Conservation (phyloP, 2,329 filamentous ascomycete genomes). For the Pleurostoma richardsiae region DNA sequence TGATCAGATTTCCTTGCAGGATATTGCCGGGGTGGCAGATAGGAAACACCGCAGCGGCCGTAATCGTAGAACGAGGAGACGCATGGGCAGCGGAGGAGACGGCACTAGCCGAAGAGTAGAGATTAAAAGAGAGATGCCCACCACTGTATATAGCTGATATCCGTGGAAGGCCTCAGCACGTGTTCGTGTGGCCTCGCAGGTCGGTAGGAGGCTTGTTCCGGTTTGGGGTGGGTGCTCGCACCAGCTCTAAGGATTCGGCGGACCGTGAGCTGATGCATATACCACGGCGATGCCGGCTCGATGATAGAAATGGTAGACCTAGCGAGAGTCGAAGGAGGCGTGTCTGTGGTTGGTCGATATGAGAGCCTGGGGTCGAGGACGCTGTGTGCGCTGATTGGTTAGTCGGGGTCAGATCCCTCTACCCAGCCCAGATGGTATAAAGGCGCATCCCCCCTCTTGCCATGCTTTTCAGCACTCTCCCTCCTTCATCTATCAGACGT, state of each 20-base stretch:
- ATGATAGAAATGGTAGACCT: neutral
- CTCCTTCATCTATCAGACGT: slow-evolving; percentile 4
- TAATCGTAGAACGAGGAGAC: no score
- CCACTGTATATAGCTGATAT: no score
- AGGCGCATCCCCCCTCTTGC: slow-evolving; percentile 5
- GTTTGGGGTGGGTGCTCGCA: no score
- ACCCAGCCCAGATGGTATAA: slow-evolving; percentile 6
- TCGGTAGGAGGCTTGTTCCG: no score
- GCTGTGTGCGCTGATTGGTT: slow-evolving; percentile 5
- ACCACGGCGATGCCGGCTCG: neutral
- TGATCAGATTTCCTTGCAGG: no score
- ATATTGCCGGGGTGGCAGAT: no score
- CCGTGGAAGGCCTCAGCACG: no score
- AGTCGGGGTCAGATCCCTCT: slow-evolving; percentile 3
- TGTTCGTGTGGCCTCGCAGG: no score
- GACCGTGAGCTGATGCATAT: neutral
- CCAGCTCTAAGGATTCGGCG: neutral
- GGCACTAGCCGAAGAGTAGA: no score
- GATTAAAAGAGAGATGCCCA: no score
- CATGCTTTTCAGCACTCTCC: neutral
- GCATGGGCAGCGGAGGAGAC: no score
- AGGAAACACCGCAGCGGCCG: no score
- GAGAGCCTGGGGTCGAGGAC: slow-evolving; percentile 5
- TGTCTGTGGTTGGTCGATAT: slow-evolving; percentile 5
- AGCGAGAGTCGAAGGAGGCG: slow-evolving; percentile 1